Percentiles rank a stretch among this genome's conserved stretches.
Evolutionary conservation across 106 monocot species (phyloP).

Genomic region (Dendrobium officinale): DNA sequence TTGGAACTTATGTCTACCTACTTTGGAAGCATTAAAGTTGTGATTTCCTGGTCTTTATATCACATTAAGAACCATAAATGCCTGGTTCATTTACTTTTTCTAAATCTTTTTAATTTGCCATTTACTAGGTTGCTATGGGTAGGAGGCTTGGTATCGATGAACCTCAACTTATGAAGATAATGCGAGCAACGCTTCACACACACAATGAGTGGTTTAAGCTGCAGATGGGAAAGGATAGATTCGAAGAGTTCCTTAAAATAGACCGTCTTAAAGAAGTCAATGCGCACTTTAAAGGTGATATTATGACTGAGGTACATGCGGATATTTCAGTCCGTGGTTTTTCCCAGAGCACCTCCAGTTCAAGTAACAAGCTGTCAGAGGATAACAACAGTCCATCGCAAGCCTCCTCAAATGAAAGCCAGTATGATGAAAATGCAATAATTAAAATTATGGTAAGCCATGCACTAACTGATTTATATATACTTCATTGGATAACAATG

Average conservation of each 20-base stretch:
- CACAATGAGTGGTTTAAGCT: conserved; percentile 96
- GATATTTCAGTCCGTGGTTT: conserved; percentile 42
- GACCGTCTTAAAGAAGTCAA: conserved; percentile 62
- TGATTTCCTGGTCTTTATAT: background rate
- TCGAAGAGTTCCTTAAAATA: conserved; percentile 80
- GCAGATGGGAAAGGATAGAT: conserved; percentile 95
- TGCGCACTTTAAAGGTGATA: conserved; percentile 12
- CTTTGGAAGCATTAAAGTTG: background rate
- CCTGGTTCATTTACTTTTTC: background rate
- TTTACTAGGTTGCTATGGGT: conserved; percentile 75
- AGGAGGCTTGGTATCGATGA: conserved; percentile 82
- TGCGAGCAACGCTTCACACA: conserved; percentile 73
- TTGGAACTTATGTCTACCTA: background rate
- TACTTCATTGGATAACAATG: background rate
- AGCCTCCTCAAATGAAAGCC: conserved; percentile 36
- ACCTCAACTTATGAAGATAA: conserved; percentile 90
- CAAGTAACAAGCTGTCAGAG: conserved; percentile 47
- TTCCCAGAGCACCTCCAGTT: conserved; percentile 46
- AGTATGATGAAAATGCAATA: conserved; percentile 77
- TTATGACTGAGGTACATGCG: conserved; percentile 16
- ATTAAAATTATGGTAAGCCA: conserved; percentile 94
- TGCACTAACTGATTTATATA: background rate
- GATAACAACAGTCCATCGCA: conserved; percentile 58
- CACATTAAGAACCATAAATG: background rate
- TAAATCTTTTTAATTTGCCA: background rate